Evolutionary conservation across 805 yeast species (phyloP), one percentile per base, ranked within the genome.

Genomic region (Zygosaccharomyces siamensis): DNA sequence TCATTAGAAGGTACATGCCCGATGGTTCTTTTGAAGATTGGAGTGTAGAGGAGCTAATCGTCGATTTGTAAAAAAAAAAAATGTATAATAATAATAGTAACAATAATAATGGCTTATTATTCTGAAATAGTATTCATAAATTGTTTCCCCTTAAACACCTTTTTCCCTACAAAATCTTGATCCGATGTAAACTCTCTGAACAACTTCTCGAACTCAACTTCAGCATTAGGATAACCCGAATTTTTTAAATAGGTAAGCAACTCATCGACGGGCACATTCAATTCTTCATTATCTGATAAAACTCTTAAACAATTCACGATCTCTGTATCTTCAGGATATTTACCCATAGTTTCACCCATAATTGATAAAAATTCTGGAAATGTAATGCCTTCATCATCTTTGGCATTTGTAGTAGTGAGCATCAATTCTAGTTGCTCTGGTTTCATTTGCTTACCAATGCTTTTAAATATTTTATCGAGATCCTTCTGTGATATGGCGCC

Each of bases 11-110:
- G 70, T 95, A 89, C 66, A 77, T 93, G 59, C 99, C 99, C 3
- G 99, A 95, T 66, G 96, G 98, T 5, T 81, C 95, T 46, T 92
- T 81, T 63, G 99, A 93, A 72, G 99, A 93, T 67, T 93, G 99
- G 99, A 96, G 97, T 46, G 93, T 96, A 63, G 98, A 93, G 69
- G 99, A 93, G 72, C 78, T 93, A 63, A 90, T 93, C 64, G 87
- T 90, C 49, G 98, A 93, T 68, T 80, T 76, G 62, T 81, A 71
- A 32, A 40, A 36, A 40, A 30, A 40, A 41, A 43, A 31, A 26
- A 24, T 32, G 27, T 49, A 41, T 41, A 41, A 30, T 41, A 41
- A 41, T 31, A 31, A 18, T 27, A 27, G 26, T 47, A 30, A 11
- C 31, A 26, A 30, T 26, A 35, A 12, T 33, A 28, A 20, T 33